Evolutionary conservation across 371 early-diverging fungal genomes (phyloP), one percentile per base, ranked within the genome.

Genomic region (Mortierella sp.): DNA sequence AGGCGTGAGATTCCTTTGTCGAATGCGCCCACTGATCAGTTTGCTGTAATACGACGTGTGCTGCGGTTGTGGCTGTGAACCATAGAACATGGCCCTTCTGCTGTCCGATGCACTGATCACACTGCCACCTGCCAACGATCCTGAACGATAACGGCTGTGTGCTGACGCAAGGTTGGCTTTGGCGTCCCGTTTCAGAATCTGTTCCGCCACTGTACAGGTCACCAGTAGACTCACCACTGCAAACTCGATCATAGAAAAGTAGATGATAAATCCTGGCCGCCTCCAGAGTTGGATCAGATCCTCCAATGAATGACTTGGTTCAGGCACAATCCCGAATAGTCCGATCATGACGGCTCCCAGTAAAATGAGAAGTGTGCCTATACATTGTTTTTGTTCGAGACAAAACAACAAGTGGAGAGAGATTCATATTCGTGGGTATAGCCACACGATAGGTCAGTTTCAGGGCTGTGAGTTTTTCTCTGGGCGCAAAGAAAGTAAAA

Each of bases 291-390:
- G 71, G 30, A 94, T 83, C 58, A 94, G 74, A 61, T 92, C 90
- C 38, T 87, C 87, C 21, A 94, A 81, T n/a, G 84, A 86, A 55
- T 92, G 90, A 47, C 83, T 85, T 12, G 91, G 91, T 74, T 92
- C 93, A 26, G 86, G 85, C 18, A 94, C 87, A 5, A 90, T 87
- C 19, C 93, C 93, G 82, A 93, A 94, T 21, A 87, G 64, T 24
- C 90, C 93, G 23, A 94, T 87, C 46, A 90, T 78, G 19, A 88
- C 63, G 45, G 92, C 89, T 9, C 94, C 94, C 26, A 89, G 51
- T 2, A 88, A 73, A 61, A 93, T 93, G 30, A 93, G 65, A 21
- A 86, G 39, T 8, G 94, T 94, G n/a, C 92, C 93, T 82, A 83
- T 59, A 3, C 14, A 50, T 7, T n/a, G n/a, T n/a, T n/a, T n/a